These are phyloP conservation scores for Fusarium sp. DNA, from an alignment of 2,329 filamentous ascomycete genomes.

Conservation along the genomic window DNA sequence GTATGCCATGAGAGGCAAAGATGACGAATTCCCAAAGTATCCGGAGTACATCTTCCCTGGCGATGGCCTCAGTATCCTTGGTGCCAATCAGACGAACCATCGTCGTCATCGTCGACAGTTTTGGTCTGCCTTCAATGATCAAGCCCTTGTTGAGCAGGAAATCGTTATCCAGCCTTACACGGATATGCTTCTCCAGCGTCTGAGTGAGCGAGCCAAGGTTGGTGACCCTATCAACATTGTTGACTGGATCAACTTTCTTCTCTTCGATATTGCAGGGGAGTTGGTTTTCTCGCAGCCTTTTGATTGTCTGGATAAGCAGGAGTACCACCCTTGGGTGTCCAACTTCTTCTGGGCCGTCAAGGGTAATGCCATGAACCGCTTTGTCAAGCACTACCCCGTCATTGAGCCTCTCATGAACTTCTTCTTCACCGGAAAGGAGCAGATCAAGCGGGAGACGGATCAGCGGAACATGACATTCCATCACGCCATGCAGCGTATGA, in stretches of 20 bases:
- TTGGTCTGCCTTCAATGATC: not conserved
- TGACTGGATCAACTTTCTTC: not conserved
- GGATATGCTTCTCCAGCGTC: not conserved
- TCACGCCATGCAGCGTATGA: not conserved
- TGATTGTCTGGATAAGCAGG: not conserved
- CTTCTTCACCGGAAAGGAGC: not conserved
- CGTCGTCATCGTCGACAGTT: not conserved
- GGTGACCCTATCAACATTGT: not conserved
- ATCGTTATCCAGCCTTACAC: not conserved
- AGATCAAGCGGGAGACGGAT: not conserved
- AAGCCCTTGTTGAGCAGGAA: not conserved
- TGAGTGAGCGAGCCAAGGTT: not conserved
- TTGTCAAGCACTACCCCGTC: not conserved
- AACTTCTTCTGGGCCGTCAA: not conserved
- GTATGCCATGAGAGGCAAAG: not conserved
- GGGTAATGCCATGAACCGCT: not conserved
- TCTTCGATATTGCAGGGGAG: not conserved
- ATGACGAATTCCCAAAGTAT: not conserved
- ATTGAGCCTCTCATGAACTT: not conserved
- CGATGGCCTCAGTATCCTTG: not conserved
- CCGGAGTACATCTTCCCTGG: not conserved
- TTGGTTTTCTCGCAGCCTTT: not conserved
- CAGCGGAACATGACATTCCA: slow-evolving; percentile 2
- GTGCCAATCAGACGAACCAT: not conserved
- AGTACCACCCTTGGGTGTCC: not conserved